phyloP scores from a whole-genome alignment of 192 early-diverging fungal genomes.

The Coemansia sp. region DNA sequence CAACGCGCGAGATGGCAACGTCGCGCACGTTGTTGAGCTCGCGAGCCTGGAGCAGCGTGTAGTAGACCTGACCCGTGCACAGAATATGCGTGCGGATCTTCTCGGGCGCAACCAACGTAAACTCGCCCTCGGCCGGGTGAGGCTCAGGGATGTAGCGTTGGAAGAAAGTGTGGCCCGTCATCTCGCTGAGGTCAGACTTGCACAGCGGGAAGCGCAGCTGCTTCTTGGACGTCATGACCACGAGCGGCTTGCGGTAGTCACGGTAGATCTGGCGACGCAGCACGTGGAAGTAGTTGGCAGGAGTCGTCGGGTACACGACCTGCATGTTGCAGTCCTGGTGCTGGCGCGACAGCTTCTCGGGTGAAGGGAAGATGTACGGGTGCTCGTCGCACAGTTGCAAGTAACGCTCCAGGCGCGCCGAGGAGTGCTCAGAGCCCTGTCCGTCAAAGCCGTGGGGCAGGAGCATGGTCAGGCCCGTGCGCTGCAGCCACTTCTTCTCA shows the following conservation, averaged over 20 bases:
- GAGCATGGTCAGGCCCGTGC: conserved; percentile 91
- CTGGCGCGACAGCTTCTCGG: conserved; percentile 84
- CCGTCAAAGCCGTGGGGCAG: conserved; percentile 99
- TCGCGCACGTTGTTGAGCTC: conserved; percentile 88
- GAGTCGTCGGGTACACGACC: conserved; percentile 95
- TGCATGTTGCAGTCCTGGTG: conserved; percentile 99
- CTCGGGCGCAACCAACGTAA: conserved; percentile 76
- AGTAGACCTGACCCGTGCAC: conserved; percentile 98
- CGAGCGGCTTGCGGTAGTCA: conserved; percentile 96
- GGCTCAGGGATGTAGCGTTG: conserved; percentile 92
- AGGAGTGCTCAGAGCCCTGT: conserved; percentile 98
- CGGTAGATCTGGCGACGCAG: conserved; percentile 95
- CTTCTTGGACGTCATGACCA: conserved; percentile 81
- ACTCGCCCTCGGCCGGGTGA: conserved; percentile 71
- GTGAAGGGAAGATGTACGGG: conserved; percentile 78
- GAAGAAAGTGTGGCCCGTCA: conserved; percentile 83
- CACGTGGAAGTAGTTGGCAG: conserved; percentile 97
- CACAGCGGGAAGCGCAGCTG: conserved; percentile 94
- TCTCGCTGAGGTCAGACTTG: conserved; percentile 81
- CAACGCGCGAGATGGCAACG: conserved; percentile 91
- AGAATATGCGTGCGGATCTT: conserved; percentile 91
- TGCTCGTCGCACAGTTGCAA: conserved; percentile 96
- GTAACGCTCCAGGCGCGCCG: conserved; percentile 93
- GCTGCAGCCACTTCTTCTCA: conserved; percentile 98
- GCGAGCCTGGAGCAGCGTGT: conserved; percentile 85